Base-by-base conservation (phyloP, 2,329 filamentous ascomycete species). In the Penicillium sp. region DNA sequence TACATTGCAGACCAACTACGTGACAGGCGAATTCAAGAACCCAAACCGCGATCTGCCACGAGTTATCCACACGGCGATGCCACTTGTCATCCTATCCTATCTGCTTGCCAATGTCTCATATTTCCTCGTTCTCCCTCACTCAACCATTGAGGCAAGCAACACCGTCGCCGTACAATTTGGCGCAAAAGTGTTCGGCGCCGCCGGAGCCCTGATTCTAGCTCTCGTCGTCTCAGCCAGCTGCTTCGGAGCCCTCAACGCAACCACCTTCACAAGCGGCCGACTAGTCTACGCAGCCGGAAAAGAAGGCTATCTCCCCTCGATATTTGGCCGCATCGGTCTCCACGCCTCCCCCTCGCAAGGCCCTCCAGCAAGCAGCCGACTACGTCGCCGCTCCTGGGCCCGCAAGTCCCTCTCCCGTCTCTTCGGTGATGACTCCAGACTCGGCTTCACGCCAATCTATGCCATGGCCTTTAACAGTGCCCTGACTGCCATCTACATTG, bases 101-200 rank as follows among this genome's bases (percentile, higher is more conserved):
- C 81, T 97, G 33, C 82, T 97, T 50, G 93, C 93, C 64, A 99
- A 97, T 73, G 77, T 97, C 41, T 85, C 92, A 29, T 99, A 99
- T 79, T 96, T 97, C 74, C 86, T 99, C 61, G 94, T 99, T 33
- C 84, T 99, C 0, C 93, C 94, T 0, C 79, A 89, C 51, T 83
- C 84, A 3, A 83, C 86, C 29, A 92, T 97, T 77, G 91, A 95
- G 73, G 87, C 86, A 7, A 89, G 89, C 69, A 97, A 97, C 77
- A 97, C 94, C 0, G 88, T 99, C n/a, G 94, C 93, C 15, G 93
- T 99, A 25, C 87, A 92, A 63, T 99, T 99, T 70, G 94, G 94
- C 46, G 84, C 84, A 62, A 88, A 93, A 72, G 93, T 97, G 35
- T 96, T 97, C 70, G 94, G 94, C 1, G 85, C 89, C 2, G 78